These are phyloP conservation scores for Xylaria venustula DNA, from an alignment of 495 filamentous ascomycete genomes.

Conservation along the genomic window DNA sequence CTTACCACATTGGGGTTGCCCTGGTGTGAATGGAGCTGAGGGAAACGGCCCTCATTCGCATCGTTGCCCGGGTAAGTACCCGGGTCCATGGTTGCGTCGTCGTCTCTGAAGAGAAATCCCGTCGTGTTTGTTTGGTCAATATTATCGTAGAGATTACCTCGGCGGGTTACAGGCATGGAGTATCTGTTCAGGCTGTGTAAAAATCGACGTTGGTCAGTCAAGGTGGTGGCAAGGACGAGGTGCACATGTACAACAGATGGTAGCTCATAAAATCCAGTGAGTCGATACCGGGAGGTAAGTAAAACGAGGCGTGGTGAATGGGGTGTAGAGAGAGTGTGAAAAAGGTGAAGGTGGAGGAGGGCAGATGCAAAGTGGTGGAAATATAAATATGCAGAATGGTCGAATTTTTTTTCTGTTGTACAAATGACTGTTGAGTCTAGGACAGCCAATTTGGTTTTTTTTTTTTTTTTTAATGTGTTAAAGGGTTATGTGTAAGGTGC, in stretches of 20 bases:
- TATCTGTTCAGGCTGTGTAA: constrained; percentile 70
- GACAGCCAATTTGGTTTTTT: too few relatives aligned
- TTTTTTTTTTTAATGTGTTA: too few relatives aligned
- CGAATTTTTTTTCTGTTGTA: too few relatives aligned
- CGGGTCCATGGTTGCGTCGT: constrained; percentile 58
- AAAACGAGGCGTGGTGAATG: neutral
- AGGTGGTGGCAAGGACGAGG: neutral
- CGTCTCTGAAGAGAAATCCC: constrained; percentile 80
- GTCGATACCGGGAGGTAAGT: neutral
- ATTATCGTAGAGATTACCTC: constrained; percentile 55
- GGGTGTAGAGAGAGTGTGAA: too few relatives aligned
- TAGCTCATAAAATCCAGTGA: neutral
- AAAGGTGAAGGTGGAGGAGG: too few relatives aligned
- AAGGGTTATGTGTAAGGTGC: too few relatives aligned
- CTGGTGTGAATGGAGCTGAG: constrained; percentile 71
- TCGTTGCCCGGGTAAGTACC: constrained; percentile 72
- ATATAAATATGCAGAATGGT: too few relatives aligned
- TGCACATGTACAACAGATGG: neutral
- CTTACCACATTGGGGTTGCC: constrained; percentile 69
- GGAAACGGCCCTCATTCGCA: constrained; percentile 77
- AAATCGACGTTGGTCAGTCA: constrained; percentile 18
- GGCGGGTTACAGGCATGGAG: constrained; percentile 81
- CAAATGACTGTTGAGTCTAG: too few relatives aligned
- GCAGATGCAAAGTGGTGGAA: too few relatives aligned
- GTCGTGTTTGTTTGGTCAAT: constrained; percentile 76